Evolutionary conservation across 2,329 filamentous ascomycete species (phyloP).

Genomic region (Cordyceps sp.): DNA sequence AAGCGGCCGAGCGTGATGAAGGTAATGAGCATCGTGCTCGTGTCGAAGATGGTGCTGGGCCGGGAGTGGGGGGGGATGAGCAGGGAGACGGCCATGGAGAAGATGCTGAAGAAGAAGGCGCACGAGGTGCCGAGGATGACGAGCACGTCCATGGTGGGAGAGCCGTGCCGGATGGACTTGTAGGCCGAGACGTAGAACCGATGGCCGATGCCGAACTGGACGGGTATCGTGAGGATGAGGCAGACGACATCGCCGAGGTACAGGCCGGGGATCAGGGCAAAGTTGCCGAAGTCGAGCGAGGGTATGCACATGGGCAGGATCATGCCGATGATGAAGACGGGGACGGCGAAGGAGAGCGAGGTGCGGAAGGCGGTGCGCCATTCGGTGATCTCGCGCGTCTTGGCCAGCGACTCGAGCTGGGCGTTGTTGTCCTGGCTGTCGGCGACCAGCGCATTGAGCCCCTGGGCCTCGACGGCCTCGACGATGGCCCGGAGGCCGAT

Average conservation of each 20-base stretch:
- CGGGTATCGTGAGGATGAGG: slow-evolving; percentile 68
- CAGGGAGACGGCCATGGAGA: slow-evolving; percentile 73
- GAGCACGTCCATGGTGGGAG: slow-evolving; percentile 95
- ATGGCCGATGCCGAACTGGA: slow-evolving; percentile 91
- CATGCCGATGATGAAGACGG: slow-evolving; percentile 89
- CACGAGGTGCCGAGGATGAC: slow-evolving; percentile 87
- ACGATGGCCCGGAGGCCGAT: slow-evolving; percentile 73
- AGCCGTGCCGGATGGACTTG: slow-evolving; percentile 77
- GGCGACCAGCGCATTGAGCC: slow-evolving; percentile 77
- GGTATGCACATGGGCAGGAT: slow-evolving; percentile 74
- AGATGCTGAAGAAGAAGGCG: slow-evolving; percentile 88
- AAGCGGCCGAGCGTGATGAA: slow-evolving; percentile 86
- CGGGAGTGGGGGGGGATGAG: slow-evolving; percentile 57
- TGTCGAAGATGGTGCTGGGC: slow-evolving; percentile 87
- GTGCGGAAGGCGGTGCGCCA: slow-evolving; percentile 71
- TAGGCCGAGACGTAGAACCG: slow-evolving; percentile 90
- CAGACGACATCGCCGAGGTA: slow-evolving; percentile 82
- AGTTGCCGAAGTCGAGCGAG: slow-evolving; percentile 57
- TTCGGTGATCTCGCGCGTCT: slow-evolving; percentile 89
- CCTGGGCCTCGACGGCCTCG: slow-evolving; percentile 62
- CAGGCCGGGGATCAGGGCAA: slow-evolving; percentile 53
- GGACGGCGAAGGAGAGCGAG: slow-evolving; percentile 68
- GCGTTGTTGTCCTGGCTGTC: slow-evolving; percentile 94
- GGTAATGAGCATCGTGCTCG: slow-evolving; percentile 94
- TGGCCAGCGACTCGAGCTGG: slow-evolving; percentile 86